Evolutionary conservation across 441 rosid species (phyloP).

Genomic region (Mallotus japonicus): DNA sequence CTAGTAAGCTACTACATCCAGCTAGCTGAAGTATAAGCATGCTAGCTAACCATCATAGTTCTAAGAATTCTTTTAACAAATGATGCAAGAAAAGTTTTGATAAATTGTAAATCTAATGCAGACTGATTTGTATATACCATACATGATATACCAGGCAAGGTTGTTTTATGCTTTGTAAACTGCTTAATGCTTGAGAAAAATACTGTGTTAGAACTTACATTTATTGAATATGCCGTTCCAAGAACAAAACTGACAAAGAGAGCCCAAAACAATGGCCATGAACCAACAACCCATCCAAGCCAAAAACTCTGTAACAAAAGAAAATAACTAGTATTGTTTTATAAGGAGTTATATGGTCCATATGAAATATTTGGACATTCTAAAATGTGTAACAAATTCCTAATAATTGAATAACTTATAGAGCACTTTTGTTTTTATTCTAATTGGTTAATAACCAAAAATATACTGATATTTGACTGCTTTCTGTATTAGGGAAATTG

Average conservation of each 20-base stretch:
- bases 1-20: not conserved
- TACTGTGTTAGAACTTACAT: slow-evolving; percentile 51
- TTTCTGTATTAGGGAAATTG: not conserved
- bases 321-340: not conserved
- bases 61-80: not conserved
- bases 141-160: not conserved
- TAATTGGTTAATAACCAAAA: not conserved
- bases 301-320: slow-evolving; percentile 69
- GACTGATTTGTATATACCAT: not conserved
- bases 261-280: slow-evolving; percentile 96
- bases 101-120: not conserved
- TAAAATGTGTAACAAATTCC: not conserved
- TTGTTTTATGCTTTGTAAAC: not conserved
- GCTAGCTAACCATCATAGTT: not conserved
- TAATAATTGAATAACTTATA: not conserved
- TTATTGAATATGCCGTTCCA: slow-evolving; percentile 92
- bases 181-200: not conserved
- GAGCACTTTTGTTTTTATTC: too few relatives aligned
- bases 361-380: not conserved
- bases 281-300: slow-evolving; percentile 85
- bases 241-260: slow-evolving; percentile 85
- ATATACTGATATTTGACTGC: not conserved
- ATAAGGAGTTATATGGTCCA: slow-evolving; percentile 6
- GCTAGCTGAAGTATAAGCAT: not conserved
- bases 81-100: not conserved